phyloP scores from a whole-genome alignment of 768 basidiomycete species.

The Boletus pseudo-olivaceus region DNA sequence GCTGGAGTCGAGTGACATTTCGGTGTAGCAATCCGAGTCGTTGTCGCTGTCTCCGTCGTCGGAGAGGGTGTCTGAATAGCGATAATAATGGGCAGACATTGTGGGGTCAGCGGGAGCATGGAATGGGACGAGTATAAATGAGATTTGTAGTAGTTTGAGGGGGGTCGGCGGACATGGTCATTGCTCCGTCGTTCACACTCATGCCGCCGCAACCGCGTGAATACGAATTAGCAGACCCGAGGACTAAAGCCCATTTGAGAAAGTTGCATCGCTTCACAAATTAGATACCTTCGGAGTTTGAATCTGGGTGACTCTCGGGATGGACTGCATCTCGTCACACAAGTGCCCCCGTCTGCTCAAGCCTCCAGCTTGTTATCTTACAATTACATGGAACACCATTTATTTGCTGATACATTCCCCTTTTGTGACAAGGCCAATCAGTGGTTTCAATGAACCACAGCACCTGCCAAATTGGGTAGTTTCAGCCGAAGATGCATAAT shows the following conservation, averaged over 20 bases:
- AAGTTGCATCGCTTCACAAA: neutral
- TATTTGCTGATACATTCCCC: neutral
- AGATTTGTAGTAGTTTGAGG: constrained; percentile 13
- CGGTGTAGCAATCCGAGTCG: constrained; percentile 42
- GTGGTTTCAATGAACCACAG: neutral
- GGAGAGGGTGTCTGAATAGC: constrained; percentile 14
- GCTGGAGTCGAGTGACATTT: constrained; percentile 40
- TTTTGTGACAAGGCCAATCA: neutral
- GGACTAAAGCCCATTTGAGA: constrained; percentile 6
- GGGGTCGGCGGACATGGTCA: constrained; percentile 32
- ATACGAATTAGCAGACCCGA: constrained; percentile 21
- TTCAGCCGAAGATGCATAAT: neutral
- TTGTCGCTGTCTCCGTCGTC: constrained; percentile 47
- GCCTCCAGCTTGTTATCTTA: neutral
- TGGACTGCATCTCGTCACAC: neutral
- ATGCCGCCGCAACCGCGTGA: constrained; percentile 29
- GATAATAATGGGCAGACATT: constrained; percentile 13
- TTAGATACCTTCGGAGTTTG: neutral
- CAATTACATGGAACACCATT: neutral
- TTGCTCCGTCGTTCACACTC: constrained; percentile 29
- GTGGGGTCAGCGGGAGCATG: constrained; percentile 10
- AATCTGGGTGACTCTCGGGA: neutral
- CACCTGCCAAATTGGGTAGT: neutral
- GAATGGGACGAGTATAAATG: constrained; percentile 21
- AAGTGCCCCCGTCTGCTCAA: neutral